These are phyloP conservation scores for Acer yangbiense DNA, from an alignment of 345 rosid species.

Conservation along the genomic window DNA sequence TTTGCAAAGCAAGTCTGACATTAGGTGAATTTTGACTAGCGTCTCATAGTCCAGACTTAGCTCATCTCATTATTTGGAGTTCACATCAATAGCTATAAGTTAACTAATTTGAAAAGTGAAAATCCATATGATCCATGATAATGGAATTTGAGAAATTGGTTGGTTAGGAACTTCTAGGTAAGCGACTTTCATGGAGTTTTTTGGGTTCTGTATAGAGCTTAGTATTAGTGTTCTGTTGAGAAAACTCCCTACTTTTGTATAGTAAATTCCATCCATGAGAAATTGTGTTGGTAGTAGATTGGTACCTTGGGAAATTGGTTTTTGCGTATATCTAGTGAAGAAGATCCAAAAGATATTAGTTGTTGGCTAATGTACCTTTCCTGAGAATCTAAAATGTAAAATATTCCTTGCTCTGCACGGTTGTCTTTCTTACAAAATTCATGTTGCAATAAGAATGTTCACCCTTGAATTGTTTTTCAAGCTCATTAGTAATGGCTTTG, in stretches of 20 bases:
- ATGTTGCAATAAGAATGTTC: not conserved
- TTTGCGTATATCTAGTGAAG: no score
- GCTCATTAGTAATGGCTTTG: slow-evolving; percentile 1
- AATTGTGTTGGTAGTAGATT: not conserved
- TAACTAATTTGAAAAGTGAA: not conserved
- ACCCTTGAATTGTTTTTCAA: not conserved
- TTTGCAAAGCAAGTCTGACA: not conserved
- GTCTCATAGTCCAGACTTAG: no score
- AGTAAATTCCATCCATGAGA: not conserved
- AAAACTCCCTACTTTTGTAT: not conserved
- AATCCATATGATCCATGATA: not conserved
- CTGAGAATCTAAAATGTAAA: no score
- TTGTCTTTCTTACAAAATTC: no score
- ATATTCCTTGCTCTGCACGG: no score
- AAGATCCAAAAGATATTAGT: no score
- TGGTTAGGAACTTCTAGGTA: no score
- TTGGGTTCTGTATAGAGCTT: not conserved
- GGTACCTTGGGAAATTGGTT: not conserved
- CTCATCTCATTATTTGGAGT: not conserved
- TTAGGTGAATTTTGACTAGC: not conserved
- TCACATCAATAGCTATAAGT: not conserved
- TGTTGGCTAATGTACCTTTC: no score
- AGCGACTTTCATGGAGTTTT: not conserved
- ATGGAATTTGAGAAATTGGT: no score
- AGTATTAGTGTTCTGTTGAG: not conserved